phyloP scores from a whole-genome alignment of 2,329 filamentous ascomycete genomes.

The Ambrosiella xylebori region DNA sequence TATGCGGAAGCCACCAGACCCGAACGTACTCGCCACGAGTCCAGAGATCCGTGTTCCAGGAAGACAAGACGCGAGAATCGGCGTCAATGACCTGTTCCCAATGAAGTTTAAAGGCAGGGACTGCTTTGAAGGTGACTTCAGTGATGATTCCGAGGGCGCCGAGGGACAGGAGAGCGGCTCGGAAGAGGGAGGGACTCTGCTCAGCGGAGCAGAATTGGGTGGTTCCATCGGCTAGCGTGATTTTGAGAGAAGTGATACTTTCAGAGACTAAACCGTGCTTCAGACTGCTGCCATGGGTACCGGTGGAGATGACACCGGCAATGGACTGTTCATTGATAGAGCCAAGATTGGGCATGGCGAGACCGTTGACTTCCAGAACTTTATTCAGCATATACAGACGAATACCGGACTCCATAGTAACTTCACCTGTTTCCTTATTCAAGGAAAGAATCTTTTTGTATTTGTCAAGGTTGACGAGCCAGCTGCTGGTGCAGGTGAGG shows the following conservation, averaged over 20 bases:
- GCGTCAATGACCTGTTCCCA: constrained; percentile 70
- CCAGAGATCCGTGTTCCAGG: constrained; percentile 66
- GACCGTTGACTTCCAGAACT: constrained; percentile 54
- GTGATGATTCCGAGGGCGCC: constrained; percentile 83
- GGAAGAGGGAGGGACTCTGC: constrained; percentile 64
- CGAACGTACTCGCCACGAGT: constrained; percentile 72
- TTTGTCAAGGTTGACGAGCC: constrained; percentile 86
- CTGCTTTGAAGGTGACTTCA: constrained; percentile 70
- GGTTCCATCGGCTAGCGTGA: constrained; percentile 68
- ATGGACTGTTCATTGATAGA: constrained; percentile 93
- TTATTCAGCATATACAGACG: constrained; percentile 57
- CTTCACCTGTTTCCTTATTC: constrained; percentile 44
- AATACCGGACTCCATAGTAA: constrained; percentile 79
- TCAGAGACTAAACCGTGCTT: constrained; percentile 72
- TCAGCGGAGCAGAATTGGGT: constrained; percentile 53
- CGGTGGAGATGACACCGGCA: constrained; percentile 80
- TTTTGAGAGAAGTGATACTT: constrained; percentile 53
- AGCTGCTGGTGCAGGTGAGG: constrained; percentile 80
- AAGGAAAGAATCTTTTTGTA: constrained; percentile 57
- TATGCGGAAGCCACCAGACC: constrained; percentile 97
- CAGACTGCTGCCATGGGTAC: constrained; percentile 80
- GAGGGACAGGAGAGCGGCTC: constrained; percentile 70
- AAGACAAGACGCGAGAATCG: constrained; percentile 48
- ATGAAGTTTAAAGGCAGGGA: constrained; percentile 63
- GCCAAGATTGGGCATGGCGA: constrained; percentile 81